Percentiles rank a stretch among this genome's conserved stretches.
Conservation (phyloP, 306 rosid genomes). For the Vigna trinervia region DNA sequence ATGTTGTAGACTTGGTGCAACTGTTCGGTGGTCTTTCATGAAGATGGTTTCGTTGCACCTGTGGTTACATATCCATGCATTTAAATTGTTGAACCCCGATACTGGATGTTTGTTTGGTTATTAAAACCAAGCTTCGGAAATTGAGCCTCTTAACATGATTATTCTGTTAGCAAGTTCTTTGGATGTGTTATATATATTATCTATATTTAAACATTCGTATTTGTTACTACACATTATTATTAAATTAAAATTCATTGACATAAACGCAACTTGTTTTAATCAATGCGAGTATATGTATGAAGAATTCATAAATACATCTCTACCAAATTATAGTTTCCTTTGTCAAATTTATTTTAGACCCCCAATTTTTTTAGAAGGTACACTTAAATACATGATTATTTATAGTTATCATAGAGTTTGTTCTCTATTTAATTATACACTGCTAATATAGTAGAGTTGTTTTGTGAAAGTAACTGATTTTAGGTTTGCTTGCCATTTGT, state of each 20-base stretch:
- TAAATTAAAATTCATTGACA: neutral
- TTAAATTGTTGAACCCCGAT: neutral
- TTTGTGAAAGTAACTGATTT: neutral
- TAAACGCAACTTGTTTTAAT: neutral
- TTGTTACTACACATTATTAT: neutral
- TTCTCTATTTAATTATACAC: neutral
- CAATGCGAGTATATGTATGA: neutral
- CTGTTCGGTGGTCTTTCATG: constrained; percentile 16
- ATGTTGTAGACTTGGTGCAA: constrained; percentile 37
- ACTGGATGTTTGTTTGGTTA: neutral
- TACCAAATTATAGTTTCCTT: too few relatives aligned
- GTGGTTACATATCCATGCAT: constrained; percentile 11
- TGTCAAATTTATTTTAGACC: too few relatives aligned
- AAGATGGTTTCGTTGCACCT: neutral
- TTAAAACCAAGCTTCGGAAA: neutral
- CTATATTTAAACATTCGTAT: neutral
- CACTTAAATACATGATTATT: too few relatives aligned
- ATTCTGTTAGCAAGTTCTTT: neutral
- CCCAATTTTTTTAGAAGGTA: too few relatives aligned
- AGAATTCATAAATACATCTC: neutral
- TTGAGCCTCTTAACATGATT: neutral
- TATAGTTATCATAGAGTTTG: neutral
- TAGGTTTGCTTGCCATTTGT: neutral
- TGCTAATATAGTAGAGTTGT: neutral
- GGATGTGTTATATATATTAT: too few relatives aligned